These are phyloP conservation scores for Oldenlandia corymbosa DNA, from an alignment of 257 asterid genomes.

Conservation along the genomic window DNA sequence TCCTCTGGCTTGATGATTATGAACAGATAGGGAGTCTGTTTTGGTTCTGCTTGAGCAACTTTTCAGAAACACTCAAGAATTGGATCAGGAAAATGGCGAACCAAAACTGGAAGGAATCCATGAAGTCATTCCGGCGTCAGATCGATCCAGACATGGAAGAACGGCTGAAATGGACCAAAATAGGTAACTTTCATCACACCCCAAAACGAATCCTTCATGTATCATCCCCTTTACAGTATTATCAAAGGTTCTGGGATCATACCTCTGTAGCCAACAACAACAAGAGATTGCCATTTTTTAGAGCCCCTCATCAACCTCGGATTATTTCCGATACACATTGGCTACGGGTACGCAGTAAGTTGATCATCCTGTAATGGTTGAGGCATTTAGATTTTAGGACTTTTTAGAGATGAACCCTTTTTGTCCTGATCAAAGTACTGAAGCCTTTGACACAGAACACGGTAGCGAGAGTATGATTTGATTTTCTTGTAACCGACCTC, in stretches of 20 bases:
- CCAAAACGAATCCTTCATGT: constrained; percentile 20
- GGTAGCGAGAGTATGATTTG: no score
- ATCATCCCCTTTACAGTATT: constrained; percentile 19
- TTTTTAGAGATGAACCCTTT: no score
- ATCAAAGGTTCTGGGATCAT: constrained; percentile 24
- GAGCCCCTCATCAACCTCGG: constrained; percentile 13
- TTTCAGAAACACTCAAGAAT: not conserved
- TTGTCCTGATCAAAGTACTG: not conserved
- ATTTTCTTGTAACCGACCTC: no score
- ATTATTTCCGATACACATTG: constrained; percentile 18
- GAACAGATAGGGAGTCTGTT: not conserved
- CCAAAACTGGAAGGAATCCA: constrained; percentile 44
- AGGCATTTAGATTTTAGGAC: not conserved
- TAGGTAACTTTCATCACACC: constrained; percentile 45
- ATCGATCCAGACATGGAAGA: constrained; percentile 65
- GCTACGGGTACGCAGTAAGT: constrained; percentile 30
- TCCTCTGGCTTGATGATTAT: no score
- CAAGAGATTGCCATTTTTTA: constrained; percentile 24
- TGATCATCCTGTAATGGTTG: constrained; percentile 20
- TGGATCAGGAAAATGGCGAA: constrained; percentile 23
- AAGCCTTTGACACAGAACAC: no score
- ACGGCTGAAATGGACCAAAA: constrained; percentile 50
- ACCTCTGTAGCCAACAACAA: constrained; percentile 11
- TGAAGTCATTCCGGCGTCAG: constrained; percentile 40
- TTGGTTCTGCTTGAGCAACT: not conserved